phyloP scores from a whole-genome alignment of 371 early-diverging fungal genomes.

The Rhizopus stolonifer region DNA sequence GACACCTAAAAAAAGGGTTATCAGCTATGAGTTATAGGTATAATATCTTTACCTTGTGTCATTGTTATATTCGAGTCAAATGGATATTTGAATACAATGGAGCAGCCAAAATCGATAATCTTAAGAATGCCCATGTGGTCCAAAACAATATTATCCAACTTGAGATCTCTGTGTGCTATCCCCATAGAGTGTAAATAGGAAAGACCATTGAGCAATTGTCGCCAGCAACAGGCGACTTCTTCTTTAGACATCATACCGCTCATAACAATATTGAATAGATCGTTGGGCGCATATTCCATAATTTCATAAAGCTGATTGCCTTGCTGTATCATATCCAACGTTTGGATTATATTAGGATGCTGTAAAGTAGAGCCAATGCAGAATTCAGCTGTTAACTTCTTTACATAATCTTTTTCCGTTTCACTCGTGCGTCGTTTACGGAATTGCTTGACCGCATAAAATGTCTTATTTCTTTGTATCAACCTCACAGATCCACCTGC shows the following conservation, averaged over 20 bases:
- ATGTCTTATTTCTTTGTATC: constrained; percentile 49
- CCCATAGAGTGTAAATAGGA: constrained; percentile 74
- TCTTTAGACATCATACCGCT: constrained; percentile 65
- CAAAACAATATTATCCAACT: constrained; percentile 84
- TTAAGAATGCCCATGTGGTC: constrained; percentile 73
- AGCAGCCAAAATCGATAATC: constrained; percentile 92
- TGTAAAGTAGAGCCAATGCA: constrained; percentile 80
- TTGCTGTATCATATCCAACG: constrained; percentile 71
- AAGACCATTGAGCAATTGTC: constrained; percentile 73
- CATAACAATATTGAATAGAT: constrained; percentile 72
- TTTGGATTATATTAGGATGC: constrained; percentile 84
- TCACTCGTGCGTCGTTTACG: constrained; percentile 66
- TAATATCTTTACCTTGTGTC: constrained; percentile 55
- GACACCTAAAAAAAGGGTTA: constrained; percentile 48
- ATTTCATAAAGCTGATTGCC: constrained; percentile 68
- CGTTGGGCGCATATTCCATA: constrained; percentile 82
- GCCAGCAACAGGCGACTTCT: constrained; percentile 72
- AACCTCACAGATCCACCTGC: constrained; percentile 75
- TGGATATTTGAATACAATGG: constrained; percentile 73
- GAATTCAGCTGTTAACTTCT: constrained; percentile 81
- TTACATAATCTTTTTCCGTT: constrained; percentile 77
- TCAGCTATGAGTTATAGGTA: not conserved
- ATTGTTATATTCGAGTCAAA: constrained; percentile 58
- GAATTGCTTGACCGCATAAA: constrained; percentile 83
- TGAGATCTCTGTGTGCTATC: constrained; percentile 86